Evolutionary conservation across 2,329 filamentous ascomycete species (phyloP), one percentile per base, ranked within the genome.

Genomic region (Botrytis porri): DNA sequence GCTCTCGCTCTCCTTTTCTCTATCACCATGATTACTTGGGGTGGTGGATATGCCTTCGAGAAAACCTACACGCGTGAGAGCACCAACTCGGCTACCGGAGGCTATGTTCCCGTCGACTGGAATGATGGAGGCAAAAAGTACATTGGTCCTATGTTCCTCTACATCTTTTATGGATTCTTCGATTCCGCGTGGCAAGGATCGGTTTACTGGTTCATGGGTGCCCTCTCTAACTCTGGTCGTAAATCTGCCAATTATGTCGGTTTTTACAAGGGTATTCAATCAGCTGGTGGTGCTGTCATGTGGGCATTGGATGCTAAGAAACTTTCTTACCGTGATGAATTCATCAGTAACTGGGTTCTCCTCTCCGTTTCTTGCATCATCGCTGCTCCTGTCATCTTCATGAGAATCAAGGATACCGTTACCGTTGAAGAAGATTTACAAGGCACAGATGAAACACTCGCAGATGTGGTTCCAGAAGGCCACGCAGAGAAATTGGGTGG

Each of bases 181-280:
- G 95, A 98, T 81, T 93, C 95, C 61, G 88, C 90, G 71, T 98
- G 94, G 91, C 95, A 98, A 85, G 95, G 94, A 0, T 90, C 86
- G 79, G 90, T 95, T 67, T 98, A 98, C 86, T 98, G 95, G 95
- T 95, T 92, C 85, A 97, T 98, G 92, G 95, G 95, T 69, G 89
- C 95, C 12, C 86, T 98, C 61, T 95, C 93, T 80, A 98, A 98
- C 88, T 97, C 95, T 76, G 90, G 93, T 74, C 93, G 95, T 82
- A 95, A 94, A 82, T 88, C 95, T 41, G 95, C 95, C 84, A 97
- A 98, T 85, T 92, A 95, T 80, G 92, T 94, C 60, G 95, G 93
- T 75, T 95, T 93, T 85, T 96, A 96, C 88, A 96, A 96, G 84
- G 91, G 91, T 69, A 92, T 97, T 76, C 94, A 97, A 82, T 95